Conservation (phyloP, 176 grass and related monocot genomes). For the Juncus effusus region DNA sequence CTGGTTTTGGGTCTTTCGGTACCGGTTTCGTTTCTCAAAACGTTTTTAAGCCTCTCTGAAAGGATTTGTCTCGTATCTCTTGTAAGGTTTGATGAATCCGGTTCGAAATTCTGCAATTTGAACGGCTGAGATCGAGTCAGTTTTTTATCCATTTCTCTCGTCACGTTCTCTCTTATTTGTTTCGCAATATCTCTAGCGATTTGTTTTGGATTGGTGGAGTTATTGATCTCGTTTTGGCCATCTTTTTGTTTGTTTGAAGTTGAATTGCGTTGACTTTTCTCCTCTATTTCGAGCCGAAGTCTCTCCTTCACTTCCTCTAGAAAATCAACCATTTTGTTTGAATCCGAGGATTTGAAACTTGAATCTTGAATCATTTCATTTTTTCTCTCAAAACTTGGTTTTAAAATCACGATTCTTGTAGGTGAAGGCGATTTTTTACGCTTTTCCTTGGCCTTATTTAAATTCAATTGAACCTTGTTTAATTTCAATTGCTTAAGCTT, state of each 20-base stretch:
- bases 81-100: conserved; percentile 32
- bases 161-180: conserved; percentile 48
- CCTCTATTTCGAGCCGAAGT: conserved; percentile 38
- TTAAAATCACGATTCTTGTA: conserved; percentile 63
- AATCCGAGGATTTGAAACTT: conserved; percentile 26
- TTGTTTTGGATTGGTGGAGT: conserved; percentile 29
- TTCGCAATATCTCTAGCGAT: conserved; percentile 44
- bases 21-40: conserved; percentile 32
- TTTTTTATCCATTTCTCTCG: conserved; percentile 36
- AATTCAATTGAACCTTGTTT: background rate
- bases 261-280: conserved; percentile 15
- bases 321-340: conserved; percentile 41
- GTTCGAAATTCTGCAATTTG: conserved; percentile 24
- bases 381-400: conserved; percentile 30
- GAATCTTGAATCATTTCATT: background rate
- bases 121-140: conserved; percentile 48
- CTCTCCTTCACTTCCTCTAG: conserved; percentile 63
- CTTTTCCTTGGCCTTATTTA: conserved; percentile 18
- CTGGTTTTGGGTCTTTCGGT: conserved; percentile 18
- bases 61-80: conserved; percentile 33
- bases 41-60: conserved; percentile 32
- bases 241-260: background rate
- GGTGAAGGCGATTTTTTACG: conserved; percentile 6
- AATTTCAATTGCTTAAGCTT: background rate
- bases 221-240: conserved; percentile 18